phyloP scores from a whole-genome alignment of 108 stramenopile genomes.

The Pseudonitzschia pungens region DNA sequence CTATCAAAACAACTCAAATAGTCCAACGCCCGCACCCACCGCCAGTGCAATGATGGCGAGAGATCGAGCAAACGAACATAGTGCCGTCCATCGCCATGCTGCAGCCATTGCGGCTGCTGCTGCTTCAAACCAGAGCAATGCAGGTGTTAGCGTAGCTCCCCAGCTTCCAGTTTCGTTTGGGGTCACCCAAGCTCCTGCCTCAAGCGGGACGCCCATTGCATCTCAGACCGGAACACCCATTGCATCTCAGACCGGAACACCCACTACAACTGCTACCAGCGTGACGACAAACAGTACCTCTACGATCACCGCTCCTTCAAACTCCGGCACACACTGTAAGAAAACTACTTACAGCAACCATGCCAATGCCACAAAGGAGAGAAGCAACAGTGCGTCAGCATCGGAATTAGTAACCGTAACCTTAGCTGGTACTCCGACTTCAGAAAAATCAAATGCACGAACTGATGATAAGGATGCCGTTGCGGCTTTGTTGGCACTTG shows the following conservation, averaged over 20 bases:
- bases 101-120: not conserved
- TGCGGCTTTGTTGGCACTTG: conserved; percentile 10
- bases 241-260: not conserved
- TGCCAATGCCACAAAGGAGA: not conserved
- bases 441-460: not conserved
- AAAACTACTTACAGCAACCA: not conserved
- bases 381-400: not conserved
- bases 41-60: not conserved
- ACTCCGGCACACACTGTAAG: not conserved
- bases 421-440: not conserved
- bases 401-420: not conserved
- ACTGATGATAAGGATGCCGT: conserved; percentile 14
- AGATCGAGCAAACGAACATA: conserved; percentile 1
- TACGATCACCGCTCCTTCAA: not conserved
- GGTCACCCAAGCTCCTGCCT: not conserved
- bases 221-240: not conserved
- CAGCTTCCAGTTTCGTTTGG: not conserved
- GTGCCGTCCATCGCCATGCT: not conserved
- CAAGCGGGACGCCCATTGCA: not conserved
- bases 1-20: not conserved
- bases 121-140: not conserved
- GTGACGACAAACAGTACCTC: not conserved
- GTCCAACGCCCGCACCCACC: not conserved
- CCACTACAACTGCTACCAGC: not conserved
- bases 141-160: not conserved